These are phyloP conservation scores for Geotrichum reessii DNA, from an alignment of 1,139 yeast species.

Conservation along the genomic window DNA sequence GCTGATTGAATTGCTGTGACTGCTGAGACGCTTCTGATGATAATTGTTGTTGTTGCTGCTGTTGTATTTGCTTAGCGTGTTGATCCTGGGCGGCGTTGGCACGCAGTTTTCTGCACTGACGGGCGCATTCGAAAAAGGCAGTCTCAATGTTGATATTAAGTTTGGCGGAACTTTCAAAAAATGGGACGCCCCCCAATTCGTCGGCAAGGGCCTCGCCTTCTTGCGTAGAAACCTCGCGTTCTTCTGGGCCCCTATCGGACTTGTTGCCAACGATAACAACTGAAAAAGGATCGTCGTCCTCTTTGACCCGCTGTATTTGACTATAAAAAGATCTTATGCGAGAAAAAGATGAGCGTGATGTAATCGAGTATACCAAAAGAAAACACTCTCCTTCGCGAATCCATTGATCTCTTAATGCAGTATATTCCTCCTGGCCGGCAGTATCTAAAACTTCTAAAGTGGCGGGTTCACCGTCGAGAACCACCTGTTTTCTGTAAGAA, in stretches of 20 bases:
- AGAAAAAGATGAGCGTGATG: slow-evolving; percentile 78
- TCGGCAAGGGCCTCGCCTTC: slow-evolving; percentile 79
- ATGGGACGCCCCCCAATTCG: slow-evolving; percentile 81
- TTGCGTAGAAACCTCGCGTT: slow-evolving; percentile 67
- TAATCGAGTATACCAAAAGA: slow-evolving; percentile 80
- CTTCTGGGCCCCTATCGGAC: slow-evolving; percentile 57
- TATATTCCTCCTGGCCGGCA: slow-evolving; percentile 97
- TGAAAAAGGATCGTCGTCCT: slow-evolving; percentile 51
- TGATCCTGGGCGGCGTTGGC: neutral
- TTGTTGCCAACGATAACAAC: slow-evolving; percentile 87
- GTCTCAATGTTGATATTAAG: slow-evolving; percentile 84
- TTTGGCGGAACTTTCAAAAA: slow-evolving; percentile 89
- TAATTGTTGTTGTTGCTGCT: neutral
- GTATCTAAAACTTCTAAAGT: slow-evolving; percentile 92
- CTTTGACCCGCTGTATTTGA: slow-evolving; percentile 80
- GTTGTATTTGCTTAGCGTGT: neutral
- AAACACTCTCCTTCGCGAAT: slow-evolving; percentile 95
- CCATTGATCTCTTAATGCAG: slow-evolving; percentile 88
- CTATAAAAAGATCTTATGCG: slow-evolving; percentile 77
- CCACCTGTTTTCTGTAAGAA: slow-evolving; percentile 64
- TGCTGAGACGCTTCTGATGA: neutral
- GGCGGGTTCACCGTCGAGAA: slow-evolving; percentile 86
- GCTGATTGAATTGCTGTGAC: neutral
- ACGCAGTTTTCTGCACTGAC: slow-evolving; percentile 49
- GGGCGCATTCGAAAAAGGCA: slow-evolving; percentile 82